Evolutionary conservation across 805 yeast genomes (phyloP), one percentile per base, ranked within the genome.

Genomic region (Henningerozyma blattae): DNA sequence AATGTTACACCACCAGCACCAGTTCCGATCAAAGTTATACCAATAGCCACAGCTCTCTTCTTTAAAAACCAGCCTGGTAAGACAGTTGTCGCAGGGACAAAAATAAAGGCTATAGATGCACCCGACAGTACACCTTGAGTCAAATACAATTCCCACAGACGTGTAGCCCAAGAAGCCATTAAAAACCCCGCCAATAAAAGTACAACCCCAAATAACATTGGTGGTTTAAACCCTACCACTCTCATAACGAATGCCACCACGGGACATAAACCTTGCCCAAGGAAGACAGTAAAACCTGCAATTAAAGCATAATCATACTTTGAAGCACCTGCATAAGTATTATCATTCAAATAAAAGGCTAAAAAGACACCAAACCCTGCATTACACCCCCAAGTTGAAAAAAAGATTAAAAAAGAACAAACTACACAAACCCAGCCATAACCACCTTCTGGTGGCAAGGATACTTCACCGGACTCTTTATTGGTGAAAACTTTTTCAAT

Each of bases 381-480:
- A 42, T 78, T 78, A 42, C 79, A 68, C 13, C 91, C 91, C 87
- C 89, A 80, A 0, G 83, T 70, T 26, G 69, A 62, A 41, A 74
- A 68, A 50, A 73, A 72, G 27, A 73, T 56, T 4, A 72, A 33
- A 19, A 64, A 57, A 3, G 70, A 65, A 12, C 75, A 71, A 13
- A 68, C 39, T 12, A 70, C 67, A 15, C 76, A 62, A 0, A 77
- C 72, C 80, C 84, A 75, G 2, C 81, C 84, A 36, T 71, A 67
- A 2, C 85, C 85, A 29, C 75, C 77, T 50, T 79, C 87, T 1
- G 77, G 76, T 0, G 68, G 68, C 14, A 58, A 43, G 20, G 57
- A 59, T 3, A 60, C 25, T 13, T 45, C 43, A 14, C 64, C 64
- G 0, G 60, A 59, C 0, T 56, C 38, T 26, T 41, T 44, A 34